phyloP scores from a whole-genome alignment of 1,284 basidiomycete genomes.

The Leccinum angustisporum region DNA sequence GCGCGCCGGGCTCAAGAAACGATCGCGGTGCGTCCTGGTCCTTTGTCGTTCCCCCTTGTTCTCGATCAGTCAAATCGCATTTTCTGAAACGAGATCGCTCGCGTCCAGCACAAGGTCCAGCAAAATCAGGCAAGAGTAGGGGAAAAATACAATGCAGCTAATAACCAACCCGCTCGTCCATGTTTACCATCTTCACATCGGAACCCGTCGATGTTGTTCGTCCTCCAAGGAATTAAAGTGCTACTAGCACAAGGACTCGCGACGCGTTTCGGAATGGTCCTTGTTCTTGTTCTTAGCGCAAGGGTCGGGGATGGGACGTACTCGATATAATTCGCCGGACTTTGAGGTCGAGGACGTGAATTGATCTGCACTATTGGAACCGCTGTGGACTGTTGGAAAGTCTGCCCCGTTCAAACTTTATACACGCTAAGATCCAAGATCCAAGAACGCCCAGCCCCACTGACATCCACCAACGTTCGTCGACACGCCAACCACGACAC shows the following conservation, averaged over 20 bases:
- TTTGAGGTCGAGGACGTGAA: neutral
- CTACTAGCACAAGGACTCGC: constrained; percentile 10
- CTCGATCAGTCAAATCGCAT: too few species aligned
- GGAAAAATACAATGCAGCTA: neutral
- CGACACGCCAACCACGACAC: neutral
- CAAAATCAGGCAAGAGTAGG: too few species aligned
- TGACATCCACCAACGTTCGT: neutral
- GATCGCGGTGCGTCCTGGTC: too few species aligned
- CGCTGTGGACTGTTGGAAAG: neutral
- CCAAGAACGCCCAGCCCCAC: neutral
- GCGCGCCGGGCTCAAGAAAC: too few species aligned
- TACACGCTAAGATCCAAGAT: neutral
- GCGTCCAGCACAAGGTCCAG: too few species aligned
- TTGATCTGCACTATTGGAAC: neutral
- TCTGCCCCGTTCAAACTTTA: neutral
- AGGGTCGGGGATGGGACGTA: neutral
- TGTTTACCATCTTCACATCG: neutral
- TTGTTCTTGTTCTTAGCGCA: neutral
- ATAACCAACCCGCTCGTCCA: neutral
- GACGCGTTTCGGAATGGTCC: neutral
- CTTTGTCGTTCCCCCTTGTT: too few species aligned
- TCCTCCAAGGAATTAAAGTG: neutral
- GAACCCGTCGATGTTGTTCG: constrained; percentile 12
- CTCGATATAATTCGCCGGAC: neutral
- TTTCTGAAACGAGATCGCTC: too few species aligned